These are phyloP conservation scores for Apium graveolens DNA, from an alignment of 129 eudicot genomes.

Conservation along the genomic window DNA sequence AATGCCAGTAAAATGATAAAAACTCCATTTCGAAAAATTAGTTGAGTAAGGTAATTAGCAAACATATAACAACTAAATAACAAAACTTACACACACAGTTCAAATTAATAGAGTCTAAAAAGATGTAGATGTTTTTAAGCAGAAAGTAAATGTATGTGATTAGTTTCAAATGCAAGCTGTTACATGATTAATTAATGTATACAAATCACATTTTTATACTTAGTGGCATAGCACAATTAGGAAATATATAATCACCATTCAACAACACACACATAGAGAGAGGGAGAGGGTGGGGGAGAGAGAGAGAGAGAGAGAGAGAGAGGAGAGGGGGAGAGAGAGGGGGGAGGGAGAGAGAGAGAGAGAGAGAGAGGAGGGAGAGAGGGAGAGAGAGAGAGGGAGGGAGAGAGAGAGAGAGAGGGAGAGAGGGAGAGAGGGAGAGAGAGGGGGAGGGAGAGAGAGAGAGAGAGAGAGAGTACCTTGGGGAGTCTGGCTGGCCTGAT, in stretches of 20 bases:
- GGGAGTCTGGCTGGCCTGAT: background rate
- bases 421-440: background rate
- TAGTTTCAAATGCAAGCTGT: no score
- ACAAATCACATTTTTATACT: background rate
- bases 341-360: background rate
- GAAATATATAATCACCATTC: background rate
- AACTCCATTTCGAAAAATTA: background rate
- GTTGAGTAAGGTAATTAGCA: background rate
- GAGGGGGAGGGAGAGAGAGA: background rate
- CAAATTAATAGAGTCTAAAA: background rate
- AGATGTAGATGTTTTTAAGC: background rate
- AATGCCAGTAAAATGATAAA: background rate
- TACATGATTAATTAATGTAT: background rate
- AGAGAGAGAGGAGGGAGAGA: no score
- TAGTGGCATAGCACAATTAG: background rate
- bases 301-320: no score
- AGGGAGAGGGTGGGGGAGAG: background rate
- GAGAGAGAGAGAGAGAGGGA: no score
- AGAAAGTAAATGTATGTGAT: background rate
- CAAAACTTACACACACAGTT: background rate
- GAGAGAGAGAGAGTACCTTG: background rate
- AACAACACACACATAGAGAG: background rate
- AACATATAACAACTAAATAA: background rate
- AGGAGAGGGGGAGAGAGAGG: no score
- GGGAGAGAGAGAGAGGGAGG: background rate